These are phyloP conservation scores for Cydonia oblonga DNA, from an alignment of 331 rosid species.

Conservation along the genomic window DNA sequence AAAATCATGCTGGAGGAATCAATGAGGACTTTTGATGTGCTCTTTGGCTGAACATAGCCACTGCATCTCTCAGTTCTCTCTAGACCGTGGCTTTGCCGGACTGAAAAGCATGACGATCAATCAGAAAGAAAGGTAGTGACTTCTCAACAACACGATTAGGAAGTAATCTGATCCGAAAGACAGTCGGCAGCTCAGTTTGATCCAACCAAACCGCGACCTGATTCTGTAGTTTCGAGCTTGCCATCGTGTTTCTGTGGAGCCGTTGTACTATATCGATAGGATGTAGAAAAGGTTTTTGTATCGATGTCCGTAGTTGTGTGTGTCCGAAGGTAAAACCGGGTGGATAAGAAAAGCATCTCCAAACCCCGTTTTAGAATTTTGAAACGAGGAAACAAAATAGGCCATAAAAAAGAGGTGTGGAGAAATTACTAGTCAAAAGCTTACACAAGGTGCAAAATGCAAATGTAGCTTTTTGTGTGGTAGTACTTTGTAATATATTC, in stretches of 20 bases:
- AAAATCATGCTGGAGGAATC: conserved; percentile 2
- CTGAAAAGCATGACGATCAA: not conserved
- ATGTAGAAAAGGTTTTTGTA: conserved; percentile 16
- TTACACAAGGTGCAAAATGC: no score
- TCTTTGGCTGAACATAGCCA: not conserved
- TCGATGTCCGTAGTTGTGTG: not conserved
- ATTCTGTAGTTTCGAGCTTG: conserved; percentile 15
- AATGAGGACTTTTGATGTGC: not conserved
- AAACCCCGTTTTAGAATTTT: conserved; percentile 6
- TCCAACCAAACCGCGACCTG: not conserved
- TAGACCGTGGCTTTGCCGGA: conserved; percentile 5
- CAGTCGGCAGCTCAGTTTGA: not conserved
- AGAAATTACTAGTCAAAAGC: no score
- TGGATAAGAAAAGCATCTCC: conserved; percentile 10
- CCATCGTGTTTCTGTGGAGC: conserved; percentile 30
- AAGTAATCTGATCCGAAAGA: not conserved
- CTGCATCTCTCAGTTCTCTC: not conserved
- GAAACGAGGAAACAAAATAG: not conserved
- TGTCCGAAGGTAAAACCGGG: conserved; percentile 3
- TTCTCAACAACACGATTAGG: not conserved
- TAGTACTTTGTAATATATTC: no score
- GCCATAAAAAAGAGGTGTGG: no score
- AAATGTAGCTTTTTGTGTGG: no score
- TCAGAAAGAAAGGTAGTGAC: not conserved
- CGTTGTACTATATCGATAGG: conserved; percentile 11